phyloP scores from a whole-genome alignment of 2,329 filamentous ascomycete genomes.

The Beauveria brongniartii region DNA sequence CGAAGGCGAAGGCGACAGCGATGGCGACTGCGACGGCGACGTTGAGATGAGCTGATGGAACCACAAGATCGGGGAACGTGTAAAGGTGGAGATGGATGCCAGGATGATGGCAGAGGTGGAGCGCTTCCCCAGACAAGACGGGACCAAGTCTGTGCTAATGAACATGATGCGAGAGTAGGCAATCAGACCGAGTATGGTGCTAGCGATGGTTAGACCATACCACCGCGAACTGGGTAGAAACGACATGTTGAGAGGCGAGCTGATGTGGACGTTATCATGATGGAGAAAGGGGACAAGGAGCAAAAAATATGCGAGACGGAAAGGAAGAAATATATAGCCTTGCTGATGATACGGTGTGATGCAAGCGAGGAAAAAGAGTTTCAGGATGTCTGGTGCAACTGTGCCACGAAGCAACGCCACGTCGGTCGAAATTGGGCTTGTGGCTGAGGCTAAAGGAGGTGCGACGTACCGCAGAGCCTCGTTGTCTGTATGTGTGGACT shows the following conservation, averaged over 20 bases:
- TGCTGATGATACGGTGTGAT: background rate
- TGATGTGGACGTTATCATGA: background rate
- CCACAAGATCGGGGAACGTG: background rate
- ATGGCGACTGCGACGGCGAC: background rate
- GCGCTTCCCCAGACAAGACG: slow-evolving; percentile 1
- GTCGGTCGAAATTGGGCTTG: background rate
- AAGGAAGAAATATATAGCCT: background rate
- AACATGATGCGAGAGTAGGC: background rate
- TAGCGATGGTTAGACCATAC: background rate
- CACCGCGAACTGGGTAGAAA: background rate
- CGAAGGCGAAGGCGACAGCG: background rate
- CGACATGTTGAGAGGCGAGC: background rate
- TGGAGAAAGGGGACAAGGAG: background rate
- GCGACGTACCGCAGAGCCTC: background rate
- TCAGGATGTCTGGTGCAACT: background rate
- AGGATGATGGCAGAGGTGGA: slow-evolving; percentile 1
- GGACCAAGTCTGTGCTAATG: background rate
- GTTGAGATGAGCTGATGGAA: background rate
- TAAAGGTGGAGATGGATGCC: slow-evolving; percentile 1
- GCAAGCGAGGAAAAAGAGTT: background rate
- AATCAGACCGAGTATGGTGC: background rate
- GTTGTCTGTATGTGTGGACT: too few relatives aligned
- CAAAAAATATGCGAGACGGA: background rate
- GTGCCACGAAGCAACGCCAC: background rate
- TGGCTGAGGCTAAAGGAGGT: background rate